Evolutionary conservation across 2,329 filamentous ascomycete genomes (phyloP), one percentile per base, ranked within the genome.

Genomic region (Aspergillus novofumigatus): DNA sequence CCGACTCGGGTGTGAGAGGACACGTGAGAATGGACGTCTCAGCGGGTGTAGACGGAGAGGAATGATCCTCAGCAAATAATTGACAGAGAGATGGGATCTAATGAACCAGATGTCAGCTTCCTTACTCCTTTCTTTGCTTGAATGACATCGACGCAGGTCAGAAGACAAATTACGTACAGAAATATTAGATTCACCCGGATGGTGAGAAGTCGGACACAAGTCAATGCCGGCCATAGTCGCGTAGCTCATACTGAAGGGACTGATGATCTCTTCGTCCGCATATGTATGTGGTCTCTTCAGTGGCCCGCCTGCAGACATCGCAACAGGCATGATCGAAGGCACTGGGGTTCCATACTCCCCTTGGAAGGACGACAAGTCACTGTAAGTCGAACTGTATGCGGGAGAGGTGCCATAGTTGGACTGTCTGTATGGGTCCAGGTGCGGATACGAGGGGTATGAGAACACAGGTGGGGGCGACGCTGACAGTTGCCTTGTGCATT

Each of bases 171-270:
- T 69, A 75, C 74, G 74, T 78, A 79, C 77, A 73, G 76, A 73
- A 65, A 75, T 68, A 59, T 68, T 70, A 47, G 71, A 66, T 50
- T 76, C 72, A 41, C 70, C 59, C 56, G 74, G 70, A 23, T 74
- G 63, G 48, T 75, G 69, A 26, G 65, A 55, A 35, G 68, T 63
- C 50, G 69, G 71, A 55, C 65, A 66, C 35, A 83, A 75, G 55
- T 85, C 82, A 61, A 84, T 82, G 49, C 80, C 81, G 56, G 77
- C 80, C 77, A 86, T 82, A 8, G 81, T 79, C 23, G 82, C 81
- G 68, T 85, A 86, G 71, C 81, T 83, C 73, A 85, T 81, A 65
- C 80, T 80, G 69, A 86, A 85, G 1, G 83, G 83, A 67, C 80
- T 83, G 55, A 84, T 79, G 54, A 83, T 79, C 51, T 78, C 76